A percentile compares a stretch with the other conserved stretches of the same genome.
These are phyloP conservation scores for Trichoderma virens DNA, from an alignment of 495 filamentous ascomycete genomes.

Conservation along the genomic window DNA sequence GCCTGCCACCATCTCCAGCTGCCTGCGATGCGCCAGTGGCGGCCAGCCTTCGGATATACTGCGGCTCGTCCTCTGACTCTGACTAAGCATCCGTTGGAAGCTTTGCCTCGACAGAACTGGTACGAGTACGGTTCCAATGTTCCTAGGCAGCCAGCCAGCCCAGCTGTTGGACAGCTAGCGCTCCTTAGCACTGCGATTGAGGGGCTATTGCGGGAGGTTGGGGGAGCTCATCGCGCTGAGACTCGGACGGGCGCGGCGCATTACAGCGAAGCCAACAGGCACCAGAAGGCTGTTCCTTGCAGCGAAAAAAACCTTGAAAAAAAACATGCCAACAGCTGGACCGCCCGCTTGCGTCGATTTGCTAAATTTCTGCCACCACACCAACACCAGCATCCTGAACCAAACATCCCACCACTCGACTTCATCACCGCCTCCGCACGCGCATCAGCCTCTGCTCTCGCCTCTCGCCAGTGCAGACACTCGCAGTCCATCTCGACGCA, in stretches of 20 bases:
- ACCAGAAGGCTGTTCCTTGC: conserved; percentile 4
- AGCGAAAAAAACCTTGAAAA: not conserved
- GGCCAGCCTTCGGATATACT: conserved; percentile 2
- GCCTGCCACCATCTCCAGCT: conserved; percentile 3
- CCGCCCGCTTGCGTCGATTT: conserved; percentile 7
- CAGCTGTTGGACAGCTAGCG: not conserved
- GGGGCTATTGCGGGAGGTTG: not conserved
- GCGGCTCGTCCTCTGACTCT: not conserved
- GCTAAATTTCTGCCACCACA: conserved; percentile 5
- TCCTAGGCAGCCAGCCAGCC: not conserved
- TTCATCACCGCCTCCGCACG: not conserved
- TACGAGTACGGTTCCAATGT: not conserved
- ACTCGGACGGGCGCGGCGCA: not conserved
- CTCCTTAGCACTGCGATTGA: not conserved
- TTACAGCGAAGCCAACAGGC: not conserved
- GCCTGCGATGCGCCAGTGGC: conserved; percentile 8
- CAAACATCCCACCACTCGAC: not conserved
- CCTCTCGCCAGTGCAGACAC: not conserved
- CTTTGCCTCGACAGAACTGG: not conserved
- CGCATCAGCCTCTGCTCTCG: conserved; percentile 2
- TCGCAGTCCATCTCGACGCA: not conserved
- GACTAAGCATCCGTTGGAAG: not conserved
- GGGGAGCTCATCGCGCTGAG: not conserved
- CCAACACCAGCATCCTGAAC: not conserved
- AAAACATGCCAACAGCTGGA: conserved; percentile 5